Percentiles rank a stretch among this genome's conserved stretches.
Evolutionary conservation across 495 filamentous ascomycete genomes (phyloP).

Genomic region (Penicillium angulare): DNA sequence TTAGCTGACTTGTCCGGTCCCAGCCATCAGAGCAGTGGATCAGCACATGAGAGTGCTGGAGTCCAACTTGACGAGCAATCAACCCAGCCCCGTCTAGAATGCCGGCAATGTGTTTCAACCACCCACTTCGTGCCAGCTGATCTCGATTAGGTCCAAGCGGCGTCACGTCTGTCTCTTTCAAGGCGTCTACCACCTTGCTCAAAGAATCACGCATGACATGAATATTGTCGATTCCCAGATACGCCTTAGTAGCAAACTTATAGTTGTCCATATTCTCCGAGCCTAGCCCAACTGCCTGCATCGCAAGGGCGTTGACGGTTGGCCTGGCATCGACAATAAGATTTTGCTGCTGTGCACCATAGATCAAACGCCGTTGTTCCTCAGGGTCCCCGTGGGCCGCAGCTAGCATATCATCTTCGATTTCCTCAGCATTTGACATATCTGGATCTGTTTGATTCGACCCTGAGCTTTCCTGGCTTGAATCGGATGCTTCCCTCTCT

Average conservation of each 20-base stretch:
- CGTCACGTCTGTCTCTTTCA: conserved; percentile 91
- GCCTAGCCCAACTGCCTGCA: conserved; percentile 90
- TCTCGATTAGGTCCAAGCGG: conserved; percentile 82
- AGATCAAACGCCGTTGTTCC: conserved; percentile 58
- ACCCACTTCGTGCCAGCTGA: conserved; percentile 76
- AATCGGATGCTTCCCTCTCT: conserved; percentile 55
- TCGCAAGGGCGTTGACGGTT: conserved; percentile 91
- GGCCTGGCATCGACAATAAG: conserved; percentile 96
- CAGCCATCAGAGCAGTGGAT: conserved; percentile 99
- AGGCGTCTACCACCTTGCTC: conserved; percentile 80
- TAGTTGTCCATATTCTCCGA: conserved; percentile 99
- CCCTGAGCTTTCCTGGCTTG: conserved; percentile 55
- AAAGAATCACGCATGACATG: conserved; percentile 97
- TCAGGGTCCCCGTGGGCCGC: conserved; percentile 37
- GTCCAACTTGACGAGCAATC: conserved; percentile 84
- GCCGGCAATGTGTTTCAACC: conserved; percentile 86
- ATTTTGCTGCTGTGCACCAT: conserved; percentile 92
- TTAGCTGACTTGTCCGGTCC: conserved; percentile 95
- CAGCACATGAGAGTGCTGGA: conserved; percentile 89
- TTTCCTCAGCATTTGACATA: conserved; percentile 56
- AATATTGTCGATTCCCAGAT: conserved; percentile 98
- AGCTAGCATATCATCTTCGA: conserved; percentile 72
- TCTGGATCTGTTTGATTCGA: conserved; percentile 40
- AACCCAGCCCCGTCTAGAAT: conserved; percentile 80
- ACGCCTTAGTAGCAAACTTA: conserved; percentile 84